phyloP scores from a whole-genome alignment of 164 flowering plant species.

The Vitis rotundifolia region DNA sequence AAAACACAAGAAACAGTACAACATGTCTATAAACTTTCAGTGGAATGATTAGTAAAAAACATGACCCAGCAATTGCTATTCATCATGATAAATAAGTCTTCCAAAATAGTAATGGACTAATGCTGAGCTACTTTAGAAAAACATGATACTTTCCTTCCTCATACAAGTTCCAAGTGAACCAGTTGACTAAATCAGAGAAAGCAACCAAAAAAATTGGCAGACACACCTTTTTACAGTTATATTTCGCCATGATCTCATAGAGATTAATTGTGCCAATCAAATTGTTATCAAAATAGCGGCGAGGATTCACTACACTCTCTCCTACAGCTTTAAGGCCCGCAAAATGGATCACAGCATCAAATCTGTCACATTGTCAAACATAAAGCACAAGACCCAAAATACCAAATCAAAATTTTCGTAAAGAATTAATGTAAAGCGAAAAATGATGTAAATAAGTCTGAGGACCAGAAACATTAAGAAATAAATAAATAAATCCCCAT shows the following conservation, averaged over 20 bases:
- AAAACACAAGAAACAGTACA: too few relatives aligned
- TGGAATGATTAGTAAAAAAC: too few relatives aligned
- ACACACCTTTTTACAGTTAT: constrained; percentile 81
- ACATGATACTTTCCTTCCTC: neutral
- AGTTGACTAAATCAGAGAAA: neutral
- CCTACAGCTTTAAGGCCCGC: constrained; percentile 97
- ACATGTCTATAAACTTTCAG: too few relatives aligned
- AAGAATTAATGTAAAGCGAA: too few relatives aligned
- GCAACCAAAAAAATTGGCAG: neutral
- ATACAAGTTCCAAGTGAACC: neutral
- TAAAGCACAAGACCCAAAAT: neutral
- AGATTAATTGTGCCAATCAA: constrained; percentile 82
- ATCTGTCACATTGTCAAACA: constrained; percentile 39
- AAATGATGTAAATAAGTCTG: too few relatives aligned
- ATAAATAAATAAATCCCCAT: too few relatives aligned
- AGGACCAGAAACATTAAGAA: too few relatives aligned
- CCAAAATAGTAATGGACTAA: neutral
- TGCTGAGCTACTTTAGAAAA: neutral
- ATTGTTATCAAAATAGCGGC: constrained; percentile 77
- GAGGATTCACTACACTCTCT: constrained; percentile 83
- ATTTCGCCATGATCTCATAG: constrained; percentile 73
- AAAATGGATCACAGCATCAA: constrained; percentile 96
- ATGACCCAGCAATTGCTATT: too few relatives aligned
- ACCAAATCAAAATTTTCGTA: neutral
- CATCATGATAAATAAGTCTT: neutral